These are phyloP conservation scores for Anisogramma anomala DNA, from an alignment of 2,329 filamentous ascomycete genomes.

Conservation along the genomic window DNA sequence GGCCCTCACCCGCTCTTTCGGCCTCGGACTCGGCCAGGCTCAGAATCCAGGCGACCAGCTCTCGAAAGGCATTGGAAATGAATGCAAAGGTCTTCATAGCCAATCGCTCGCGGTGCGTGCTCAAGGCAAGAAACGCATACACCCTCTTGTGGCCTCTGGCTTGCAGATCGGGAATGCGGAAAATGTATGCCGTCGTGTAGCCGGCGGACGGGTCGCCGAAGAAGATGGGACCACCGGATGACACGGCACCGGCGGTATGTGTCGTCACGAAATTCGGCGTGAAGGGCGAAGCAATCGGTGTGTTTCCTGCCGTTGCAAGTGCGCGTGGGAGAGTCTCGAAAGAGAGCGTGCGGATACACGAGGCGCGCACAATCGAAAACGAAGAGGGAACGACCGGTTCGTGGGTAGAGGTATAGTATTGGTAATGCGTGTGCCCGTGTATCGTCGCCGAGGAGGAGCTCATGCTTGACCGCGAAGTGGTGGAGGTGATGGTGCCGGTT, in stretches of 20 bases:
- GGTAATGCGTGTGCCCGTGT: conserved; percentile 48
- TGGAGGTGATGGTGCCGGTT: conserved; percentile 31
- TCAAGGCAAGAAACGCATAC: conserved; percentile 55
- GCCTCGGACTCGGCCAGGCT: conserved; percentile 51
- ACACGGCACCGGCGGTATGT: conserved; percentile 40
- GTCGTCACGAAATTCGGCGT: conserved; percentile 40
- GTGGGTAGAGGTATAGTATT: conserved; percentile 58
- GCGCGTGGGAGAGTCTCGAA: conserved; percentile 53
- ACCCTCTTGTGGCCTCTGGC: conserved; percentile 58
- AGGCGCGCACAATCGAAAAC: conserved; percentile 55
- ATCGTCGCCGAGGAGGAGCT: conserved; percentile 36
- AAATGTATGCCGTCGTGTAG: conserved; percentile 60
- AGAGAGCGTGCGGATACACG: conserved; percentile 54
- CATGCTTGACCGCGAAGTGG: conserved; percentile 40
- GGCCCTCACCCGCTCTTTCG: conserved; percentile 33
- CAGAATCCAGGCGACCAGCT: conserved; percentile 55
- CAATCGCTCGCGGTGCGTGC: conserved; percentile 51
- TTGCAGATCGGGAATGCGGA: conserved; percentile 56
- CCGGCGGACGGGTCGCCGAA: conserved; percentile 54
- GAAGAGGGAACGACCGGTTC: conserved; percentile 50
- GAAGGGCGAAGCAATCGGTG: conserved; percentile 23
- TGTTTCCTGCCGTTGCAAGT: conserved; percentile 27
- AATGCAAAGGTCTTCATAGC: conserved; percentile 57
- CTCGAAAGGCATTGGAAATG: conserved; percentile 50
- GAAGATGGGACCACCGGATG: conserved; percentile 55